Base-by-base conservation (phyloP, 78 protist species). In the Mantamonas sphyraenae region DNA sequence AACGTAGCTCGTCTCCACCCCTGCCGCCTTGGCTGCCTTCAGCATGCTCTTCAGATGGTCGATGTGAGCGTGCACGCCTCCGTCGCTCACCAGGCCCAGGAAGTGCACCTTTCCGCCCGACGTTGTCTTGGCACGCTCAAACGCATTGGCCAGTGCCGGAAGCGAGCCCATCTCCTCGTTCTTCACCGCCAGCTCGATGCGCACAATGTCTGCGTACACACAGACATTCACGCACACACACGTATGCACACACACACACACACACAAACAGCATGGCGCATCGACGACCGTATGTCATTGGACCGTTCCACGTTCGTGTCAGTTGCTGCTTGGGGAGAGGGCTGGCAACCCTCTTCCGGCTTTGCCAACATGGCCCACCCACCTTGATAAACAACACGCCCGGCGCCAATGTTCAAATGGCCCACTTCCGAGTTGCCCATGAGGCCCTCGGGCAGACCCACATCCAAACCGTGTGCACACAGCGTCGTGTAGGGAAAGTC, bases 391-490 rank as follows among this genome's bases (percentile, higher is more conserved):
- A 42, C 68, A 26, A 60, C 76, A 0, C 42, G 62, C 26, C 76
- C 76, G 28, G 76, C 66, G 50, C 76, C 76, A 26, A 71, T 60
- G 28, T 47, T 71, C 55, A 71, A 33, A 64, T 71, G 76, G 40
- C 76, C 76, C 28, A 71, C 76, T 42, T 71, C 76, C 30, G 37
- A 20, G 76, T 71, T 71, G 66, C 76, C 76, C 76, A 71, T 71
- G 33, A 47, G 45, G 24, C 68, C 76, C 2, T 3, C 76, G 4
- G 76, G 76, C 31, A 68, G 74, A 0, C 76, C 76, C 37, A 71
- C 76, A 1, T 26, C 17, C 26, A 34, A 58, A 0, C 76, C 68
- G 22, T 28, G 3, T 19, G 76, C 76, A 4, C 3, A 38, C 26
- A 71, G 56, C 28, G 39, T 1, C 10, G 35, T 61, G 50, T 57